Percentiles rank a stretch among this genome's conserved stretches.
These are phyloP conservation scores for Amyloporia xantha DNA, from an alignment of 768 basidiomycete species.

Conservation along the genomic window DNA sequence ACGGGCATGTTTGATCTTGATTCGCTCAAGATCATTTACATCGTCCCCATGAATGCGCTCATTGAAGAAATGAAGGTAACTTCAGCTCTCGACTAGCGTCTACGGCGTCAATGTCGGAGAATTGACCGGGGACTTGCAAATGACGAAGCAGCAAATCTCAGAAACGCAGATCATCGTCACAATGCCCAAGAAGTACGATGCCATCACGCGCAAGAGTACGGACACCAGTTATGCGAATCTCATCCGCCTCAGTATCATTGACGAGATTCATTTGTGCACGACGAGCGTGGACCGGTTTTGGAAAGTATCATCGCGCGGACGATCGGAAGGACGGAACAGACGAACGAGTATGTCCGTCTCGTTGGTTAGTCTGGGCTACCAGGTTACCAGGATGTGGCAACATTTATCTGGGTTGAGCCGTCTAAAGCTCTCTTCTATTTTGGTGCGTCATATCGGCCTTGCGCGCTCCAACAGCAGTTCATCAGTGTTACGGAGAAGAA, in stretches of 20 bases:
- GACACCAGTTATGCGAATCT: too few species aligned
- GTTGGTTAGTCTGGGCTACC: constrained; percentile 94
- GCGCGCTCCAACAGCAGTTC: constrained; percentile 93
- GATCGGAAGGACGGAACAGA: constrained; percentile 92
- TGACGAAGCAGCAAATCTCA: too few species aligned
- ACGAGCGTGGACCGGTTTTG: constrained; percentile 95
- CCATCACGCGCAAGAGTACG: too few species aligned
- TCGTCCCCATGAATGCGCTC: constrained; percentile 98
- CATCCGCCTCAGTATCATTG: too few species aligned
- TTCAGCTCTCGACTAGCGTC: too few species aligned
- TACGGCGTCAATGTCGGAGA: constrained; percentile 90
- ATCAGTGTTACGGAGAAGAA: constrained; percentile 98
- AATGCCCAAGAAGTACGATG: too few species aligned
- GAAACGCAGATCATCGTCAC: too few species aligned
- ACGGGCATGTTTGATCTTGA: constrained; percentile 80
- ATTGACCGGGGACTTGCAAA: constrained; percentile 94
- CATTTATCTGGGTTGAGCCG: too few species aligned
- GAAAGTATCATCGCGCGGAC: constrained; percentile 89
- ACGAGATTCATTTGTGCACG: too few species aligned
- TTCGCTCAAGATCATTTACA: constrained; percentile 93
- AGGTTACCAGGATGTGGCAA: constrained; percentile 96
- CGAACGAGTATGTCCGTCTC: constrained; percentile 84
- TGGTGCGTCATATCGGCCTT: too few species aligned
- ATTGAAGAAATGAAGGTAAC: constrained; percentile 99
- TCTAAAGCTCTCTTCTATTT: too few species aligned